Evolutionary conservation across 2,329 filamentous ascomycete genomes (phyloP), one percentile per base, ranked within the genome.

Genomic region (Thelonectria discophora): DNA sequence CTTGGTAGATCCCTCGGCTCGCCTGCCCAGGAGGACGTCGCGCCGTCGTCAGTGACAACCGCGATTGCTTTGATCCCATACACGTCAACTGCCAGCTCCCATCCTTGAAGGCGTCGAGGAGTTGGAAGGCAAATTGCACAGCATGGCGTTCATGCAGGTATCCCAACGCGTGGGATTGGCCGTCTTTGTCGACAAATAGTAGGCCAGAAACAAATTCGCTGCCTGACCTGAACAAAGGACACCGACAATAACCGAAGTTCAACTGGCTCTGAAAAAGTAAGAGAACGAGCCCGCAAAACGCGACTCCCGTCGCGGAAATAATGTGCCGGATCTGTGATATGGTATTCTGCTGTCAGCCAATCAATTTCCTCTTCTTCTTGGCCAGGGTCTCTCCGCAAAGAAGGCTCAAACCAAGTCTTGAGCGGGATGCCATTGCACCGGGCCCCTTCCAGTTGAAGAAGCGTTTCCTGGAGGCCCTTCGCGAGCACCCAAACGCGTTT

Each of bases 191-290:
- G n/a, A 56, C 30, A 18, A 67, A 51, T 4, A 39, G 2, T 0
- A 67, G n/a, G 2, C 65, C 62, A n/a, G 64, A 65, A 2, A 68
- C 13, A 32, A 61, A 68, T 0, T 0, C 11, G 11, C 59, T 59
- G 3, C 55, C 48, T 0, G 0, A 51, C 34, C 3, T 55, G 8
- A 47, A 66, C 42, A 37, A 68, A 65, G 0, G 49, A 66, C 20
- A 65, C 49, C 13, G 42, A 42, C 12, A 68, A 50, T 1, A 17
- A 10, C 12, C 54, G 55, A 4, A 66, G 2, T 13, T 46, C 27
- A 18, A 60, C 17, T 13, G 59, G 54, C 9, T 55, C 18, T 3
- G 27, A 6, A 1, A 63, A 43, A 13, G 27, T 11, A n/a, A 60
- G 30, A 7, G 24, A 15, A 5, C 60, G 59, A 1, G 42, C 21